phyloP scores from a whole-genome alignment of 2,329 filamentous ascomycete species.

The Colletotrichum euphorbiae region DNA sequence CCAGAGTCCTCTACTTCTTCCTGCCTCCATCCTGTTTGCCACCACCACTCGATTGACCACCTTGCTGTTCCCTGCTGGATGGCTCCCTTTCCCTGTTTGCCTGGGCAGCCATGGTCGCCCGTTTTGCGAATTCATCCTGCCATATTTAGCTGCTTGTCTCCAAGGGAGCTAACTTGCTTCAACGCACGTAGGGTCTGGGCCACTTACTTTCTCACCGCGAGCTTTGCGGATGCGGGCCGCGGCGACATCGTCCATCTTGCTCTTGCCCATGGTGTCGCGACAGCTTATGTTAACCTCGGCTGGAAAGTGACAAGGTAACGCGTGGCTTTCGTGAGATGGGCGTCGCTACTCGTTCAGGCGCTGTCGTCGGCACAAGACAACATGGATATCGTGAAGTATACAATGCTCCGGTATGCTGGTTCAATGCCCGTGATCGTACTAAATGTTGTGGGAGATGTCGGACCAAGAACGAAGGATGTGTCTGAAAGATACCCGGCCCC shows the following conservation, averaged over 20 bases:
- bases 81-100: constrained; percentile 47
- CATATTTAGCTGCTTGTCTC: constrained; percentile 1
- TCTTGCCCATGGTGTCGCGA: constrained; percentile 34
- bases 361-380: no score
- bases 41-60: constrained; percentile 20
- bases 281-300: not conserved
- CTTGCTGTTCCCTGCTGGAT: constrained; percentile 39
- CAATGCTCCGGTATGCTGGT: no score
- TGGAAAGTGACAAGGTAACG: not conserved
- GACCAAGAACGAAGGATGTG: not conserved
- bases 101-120: constrained; percentile 50
- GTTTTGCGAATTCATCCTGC: constrained; percentile 52
- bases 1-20: constrained; percentile 28
- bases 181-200: not conserved
- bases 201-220: constrained; percentile 53
- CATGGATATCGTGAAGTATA: no score
- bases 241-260: constrained; percentile 57
- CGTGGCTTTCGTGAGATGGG: no score
- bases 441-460: no score
- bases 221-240: constrained; percentile 56
- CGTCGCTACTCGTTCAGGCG: no score
- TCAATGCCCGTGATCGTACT: no score
- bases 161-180: not conserved
- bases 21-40: constrained; percentile 33
- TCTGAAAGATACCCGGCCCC: not conserved